Conservation (phyloP, 75 land plant species). For the Gnetum montanum region DNA sequence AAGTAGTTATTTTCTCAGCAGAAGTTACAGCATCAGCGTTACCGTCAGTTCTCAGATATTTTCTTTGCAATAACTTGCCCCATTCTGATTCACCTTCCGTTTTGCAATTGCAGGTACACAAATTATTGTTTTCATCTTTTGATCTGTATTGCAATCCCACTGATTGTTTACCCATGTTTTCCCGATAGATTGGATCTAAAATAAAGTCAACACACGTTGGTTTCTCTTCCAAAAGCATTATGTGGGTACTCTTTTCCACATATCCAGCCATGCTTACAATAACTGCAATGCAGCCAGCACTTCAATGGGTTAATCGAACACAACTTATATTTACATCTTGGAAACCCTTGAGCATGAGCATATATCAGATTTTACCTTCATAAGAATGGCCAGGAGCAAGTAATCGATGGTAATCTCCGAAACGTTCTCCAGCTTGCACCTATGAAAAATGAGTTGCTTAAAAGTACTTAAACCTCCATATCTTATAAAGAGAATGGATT, state of each 20-base stretch:
- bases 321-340: not conserved
- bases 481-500: too few relatives aligned
- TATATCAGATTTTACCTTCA: constrained; percentile 42
- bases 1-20: not conserved
- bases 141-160: not conserved
- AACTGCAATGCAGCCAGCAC: constrained; percentile 29
- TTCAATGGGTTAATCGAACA: not conserved
- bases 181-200: constrained; percentile 31
- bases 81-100: not conserved
- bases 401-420: constrained; percentile 79
- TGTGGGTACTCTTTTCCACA: constrained; percentile 26
- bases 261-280: constrained; percentile 53
- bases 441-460: constrained; percentile 20
- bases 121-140: not conserved
- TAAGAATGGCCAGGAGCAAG: constrained; percentile 55
- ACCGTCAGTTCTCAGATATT: constrained; percentile 4
- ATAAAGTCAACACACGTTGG: constrained; percentile 48
- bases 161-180: not conserved
- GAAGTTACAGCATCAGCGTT: not conserved
- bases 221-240: constrained; percentile 29
- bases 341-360: not conserved
- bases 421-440: constrained; percentile 53
- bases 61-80: not conserved
- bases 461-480: too few relatives aligned
- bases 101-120: not conserved